Base-by-base conservation (phyloP, 768 basidiomycete genomes). In the Calvatia gigantea region DNA sequence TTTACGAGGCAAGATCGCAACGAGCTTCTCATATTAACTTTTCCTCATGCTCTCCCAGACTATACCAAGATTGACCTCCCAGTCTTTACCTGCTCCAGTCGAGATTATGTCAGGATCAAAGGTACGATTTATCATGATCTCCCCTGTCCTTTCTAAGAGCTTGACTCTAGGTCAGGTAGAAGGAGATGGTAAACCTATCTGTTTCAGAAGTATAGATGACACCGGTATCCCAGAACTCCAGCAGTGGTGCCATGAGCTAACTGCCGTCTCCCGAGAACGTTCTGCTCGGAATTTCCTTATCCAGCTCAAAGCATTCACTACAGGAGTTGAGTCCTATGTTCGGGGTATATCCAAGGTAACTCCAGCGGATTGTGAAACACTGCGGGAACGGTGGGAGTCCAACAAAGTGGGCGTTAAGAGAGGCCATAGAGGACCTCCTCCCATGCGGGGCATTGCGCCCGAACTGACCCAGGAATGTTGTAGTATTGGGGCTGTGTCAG, bases 31-130 rank as follows among this genome's bases (percentile, higher is more conserved):
- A 37, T 42, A n/a, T 17, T 35, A 28, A 9, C 50, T 3, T 27
- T 17, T 45, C 11, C 49, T 25, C 39, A 43, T 23, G 14, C 31
- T 8, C 23, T n/a, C 6, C 28, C 37, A 84, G 84, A 85, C 61
- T 85, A 86, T 59, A 75, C 76, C 27, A 74, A 72, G 1, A 84
- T 85, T 51, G 73, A 85, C 56, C 75, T 86, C 3, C 84, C 84
- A 2, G 82, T 84, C 9, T 85, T 85, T 65, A 83, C 82, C 15
- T 77, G 75, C 54, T 85, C 84, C 1, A 76, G 80, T 37, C 75
- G 83, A 15, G 83, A 86, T 64, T 85, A 86, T 59, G 74, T 83
- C 15, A 71, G 83, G 38, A 63, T 85, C 23, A 82, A 75, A 70
- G 77, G 79, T 75, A 37, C 60, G 66, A 35, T 52, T 14, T 33